These are phyloP conservation scores for Spongospora subterranea DNA, from an alignment of 208 protist species.

Conservation along the genomic window DNA sequence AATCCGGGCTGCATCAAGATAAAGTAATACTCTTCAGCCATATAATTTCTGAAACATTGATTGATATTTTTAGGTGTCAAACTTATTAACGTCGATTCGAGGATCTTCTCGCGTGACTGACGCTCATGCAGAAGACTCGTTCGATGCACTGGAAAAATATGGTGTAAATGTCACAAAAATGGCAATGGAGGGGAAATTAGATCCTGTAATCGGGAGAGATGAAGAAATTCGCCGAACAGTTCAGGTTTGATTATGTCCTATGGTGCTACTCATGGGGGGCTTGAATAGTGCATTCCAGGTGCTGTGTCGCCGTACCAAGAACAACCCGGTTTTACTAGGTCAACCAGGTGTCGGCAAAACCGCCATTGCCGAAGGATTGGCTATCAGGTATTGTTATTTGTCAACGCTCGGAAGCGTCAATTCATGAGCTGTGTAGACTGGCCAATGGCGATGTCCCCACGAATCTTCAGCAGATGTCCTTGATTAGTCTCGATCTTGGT, in stretches of 20 bases:
- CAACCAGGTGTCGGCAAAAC: slow-evolving; percentile 85
- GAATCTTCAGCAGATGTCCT: slow-evolving; percentile 74
- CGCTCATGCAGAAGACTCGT: slow-evolving; percentile 54
- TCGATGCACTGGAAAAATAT: slow-evolving; percentile 88
- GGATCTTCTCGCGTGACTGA: background rate
- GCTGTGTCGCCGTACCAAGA: slow-evolving; percentile 94
- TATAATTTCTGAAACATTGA: background rate
- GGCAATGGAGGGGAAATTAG: slow-evolving; percentile 89
- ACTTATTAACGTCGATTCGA: background rate
- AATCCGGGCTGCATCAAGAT: slow-evolving; percentile 37
- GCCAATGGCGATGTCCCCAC: slow-evolving; percentile 87
- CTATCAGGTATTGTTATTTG: slow-evolving; percentile 74
- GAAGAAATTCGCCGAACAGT: slow-evolving; percentile 97
- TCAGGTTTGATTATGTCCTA: slow-evolving; percentile 69
- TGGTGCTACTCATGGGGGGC: background rate
- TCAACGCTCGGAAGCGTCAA: too few species aligned
- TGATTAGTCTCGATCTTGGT: slow-evolving; percentile 96
- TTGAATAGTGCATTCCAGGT: slow-evolving; percentile 65
- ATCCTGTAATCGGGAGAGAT: slow-evolving; percentile 98
- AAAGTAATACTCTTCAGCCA: background rate
- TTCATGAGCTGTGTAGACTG: slow-evolving; percentile 73
- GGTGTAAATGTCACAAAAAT: slow-evolving; percentile 90
- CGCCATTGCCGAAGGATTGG: slow-evolving; percentile 91
- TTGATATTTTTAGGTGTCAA: background rate
- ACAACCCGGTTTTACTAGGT: slow-evolving; percentile 98